Percentiles rank a stretch among this genome's conserved stretches.
Evolutionary conservation across 805 yeast genomes (phyloP).

Genomic region (Schwanniomyces pseudopolymorphus): DNA sequence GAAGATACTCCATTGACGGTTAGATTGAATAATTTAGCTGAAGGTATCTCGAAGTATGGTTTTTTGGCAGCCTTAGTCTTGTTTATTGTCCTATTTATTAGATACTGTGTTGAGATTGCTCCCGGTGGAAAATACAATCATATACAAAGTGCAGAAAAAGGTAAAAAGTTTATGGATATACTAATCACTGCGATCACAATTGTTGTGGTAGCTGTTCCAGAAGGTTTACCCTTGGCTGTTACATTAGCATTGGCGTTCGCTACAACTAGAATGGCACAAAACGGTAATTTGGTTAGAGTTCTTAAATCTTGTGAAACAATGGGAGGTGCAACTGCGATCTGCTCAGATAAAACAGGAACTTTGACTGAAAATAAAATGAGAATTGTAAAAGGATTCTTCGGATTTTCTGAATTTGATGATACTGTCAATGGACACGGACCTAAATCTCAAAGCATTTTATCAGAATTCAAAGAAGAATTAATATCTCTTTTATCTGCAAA

Average conservation of each 20-base stretch:
- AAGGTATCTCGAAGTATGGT: conserved; percentile 94
- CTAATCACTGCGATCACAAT: conserved; percentile 89
- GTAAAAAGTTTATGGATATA: conserved; percentile 78
- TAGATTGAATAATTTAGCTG: conserved; percentile 79
- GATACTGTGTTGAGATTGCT: conserved; percentile 66
- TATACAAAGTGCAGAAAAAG: conserved; percentile 68
- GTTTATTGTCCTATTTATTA: conserved; percentile 74
- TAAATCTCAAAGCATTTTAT: conserved; percentile 21
- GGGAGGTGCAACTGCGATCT: conserved; percentile 97
- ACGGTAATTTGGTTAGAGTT: conserved; percentile 93
- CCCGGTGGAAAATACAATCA: conserved; percentile 46
- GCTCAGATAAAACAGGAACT: conserved; percentile 98
- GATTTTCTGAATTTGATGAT: conserved; percentile 55
- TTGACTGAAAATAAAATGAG: conserved; percentile 92
- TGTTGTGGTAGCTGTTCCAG: conserved; percentile 98
- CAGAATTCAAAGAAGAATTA: conserved; percentile 19
- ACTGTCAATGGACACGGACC: conserved; percentile 22
- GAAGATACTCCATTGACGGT: conserved; percentile 89
- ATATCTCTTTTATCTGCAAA: conserved; percentile 45
- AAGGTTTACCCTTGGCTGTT: conserved; percentile 96
- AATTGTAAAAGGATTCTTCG: conserved; percentile 75
- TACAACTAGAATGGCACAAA: conserved; percentile 96
- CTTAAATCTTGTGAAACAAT: conserved; percentile 93
- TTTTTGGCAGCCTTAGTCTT: conserved; percentile 79
- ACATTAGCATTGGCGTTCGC: conserved; percentile 97